A percentile compares a stretch with the other conserved stretches of the same genome.
These are phyloP conservation scores for Trichoderma afroharzianum DNA, from an alignment of 2,329 filamentous ascomycete species.

Conservation along the genomic window DNA sequence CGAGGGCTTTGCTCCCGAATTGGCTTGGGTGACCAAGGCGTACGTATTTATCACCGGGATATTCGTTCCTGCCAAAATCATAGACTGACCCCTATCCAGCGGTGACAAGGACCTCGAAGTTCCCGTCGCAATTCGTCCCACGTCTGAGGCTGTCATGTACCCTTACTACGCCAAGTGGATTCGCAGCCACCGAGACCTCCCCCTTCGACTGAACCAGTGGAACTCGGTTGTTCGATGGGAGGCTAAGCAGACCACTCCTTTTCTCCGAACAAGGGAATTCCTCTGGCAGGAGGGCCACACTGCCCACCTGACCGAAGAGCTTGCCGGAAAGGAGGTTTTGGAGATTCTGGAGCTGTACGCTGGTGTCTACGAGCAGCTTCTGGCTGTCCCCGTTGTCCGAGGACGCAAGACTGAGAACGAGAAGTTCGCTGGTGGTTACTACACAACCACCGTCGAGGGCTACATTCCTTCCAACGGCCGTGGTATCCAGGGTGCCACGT, in stretches of 20 bases:
- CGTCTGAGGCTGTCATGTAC: conserved; percentile 83
- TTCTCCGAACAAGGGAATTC: conserved; percentile 91
- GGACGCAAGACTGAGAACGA: conserved; percentile 96
- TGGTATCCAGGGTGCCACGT: conserved; percentile 94
- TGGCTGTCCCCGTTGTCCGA: conserved; percentile 91
- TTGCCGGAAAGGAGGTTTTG: conserved; percentile 79
- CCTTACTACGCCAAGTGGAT: conserved; percentile 97
- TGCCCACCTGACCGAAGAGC: conserved; percentile 80
- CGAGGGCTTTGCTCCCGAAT: conserved; percentile 94
- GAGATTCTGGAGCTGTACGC: conserved; percentile 94
- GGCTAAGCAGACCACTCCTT: conserved; percentile 86
- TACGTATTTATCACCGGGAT: conserved; percentile 38
- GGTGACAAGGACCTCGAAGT: conserved; percentile 91
- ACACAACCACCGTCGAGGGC: conserved; percentile 94
- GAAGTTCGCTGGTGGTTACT: conserved; percentile 95
- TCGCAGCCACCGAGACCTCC: conserved; percentile 90
- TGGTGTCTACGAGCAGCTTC: conserved; percentile 84
- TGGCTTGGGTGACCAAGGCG: conserved; percentile 85
- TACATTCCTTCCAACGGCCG: conserved; percentile 95
- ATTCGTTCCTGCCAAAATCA: neutral
- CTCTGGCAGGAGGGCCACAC: conserved; percentile 96
- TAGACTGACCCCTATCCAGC: conserved; percentile 39
- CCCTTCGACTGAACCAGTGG: conserved; percentile 95
- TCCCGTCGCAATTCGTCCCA: conserved; percentile 64
- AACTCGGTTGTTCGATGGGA: conserved; percentile 93